Percentiles rank a stretch among this genome's conserved stretches.
These are phyloP conservation scores for Phellinidium pouzarii DNA, from an alignment of 1,284 basidiomycete species.

Conservation along the genomic window DNA sequence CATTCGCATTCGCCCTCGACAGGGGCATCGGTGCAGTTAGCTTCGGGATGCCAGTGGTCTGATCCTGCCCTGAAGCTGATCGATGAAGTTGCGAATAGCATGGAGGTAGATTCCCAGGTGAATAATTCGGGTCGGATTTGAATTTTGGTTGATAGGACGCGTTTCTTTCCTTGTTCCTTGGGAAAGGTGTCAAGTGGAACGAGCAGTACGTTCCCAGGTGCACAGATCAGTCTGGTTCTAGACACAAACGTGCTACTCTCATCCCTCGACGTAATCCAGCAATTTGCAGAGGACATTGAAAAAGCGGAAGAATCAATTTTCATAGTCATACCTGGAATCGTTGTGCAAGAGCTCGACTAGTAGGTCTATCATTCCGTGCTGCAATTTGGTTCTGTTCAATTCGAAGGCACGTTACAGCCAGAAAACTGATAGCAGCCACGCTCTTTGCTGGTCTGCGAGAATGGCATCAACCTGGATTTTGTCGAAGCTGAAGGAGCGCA, in stretches of 20 bases:
- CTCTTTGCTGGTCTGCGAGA: constrained; percentile 59
- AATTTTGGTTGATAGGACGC: not conserved
- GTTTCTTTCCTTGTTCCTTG: not conserved
- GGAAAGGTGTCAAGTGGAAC: not conserved
- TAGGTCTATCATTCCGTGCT: constrained; percentile 28
- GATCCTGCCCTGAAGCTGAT: constrained; percentile 17
- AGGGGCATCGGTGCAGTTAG: not conserved
- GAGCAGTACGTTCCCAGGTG: not conserved
- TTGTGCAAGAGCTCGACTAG: constrained; percentile 69
- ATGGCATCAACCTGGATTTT: constrained; percentile 67
- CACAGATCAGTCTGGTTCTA: constrained; percentile 43
- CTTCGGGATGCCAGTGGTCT: constrained; percentile 5
- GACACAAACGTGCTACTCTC: constrained; percentile 71
- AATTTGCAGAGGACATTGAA: constrained; percentile 58
- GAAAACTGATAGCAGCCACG: constrained; percentile 43
- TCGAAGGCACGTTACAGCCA: constrained; percentile 37
- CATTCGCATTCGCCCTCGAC: not conserved
- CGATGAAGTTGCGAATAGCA: constrained; percentile 16
- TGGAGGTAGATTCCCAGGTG: constrained; percentile 15
- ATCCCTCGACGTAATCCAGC: constrained; percentile 52
- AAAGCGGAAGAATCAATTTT: constrained; percentile 39
- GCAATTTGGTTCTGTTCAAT: constrained; percentile 1
- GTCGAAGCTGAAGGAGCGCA: constrained; percentile 52
- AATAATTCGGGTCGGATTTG: not conserved
- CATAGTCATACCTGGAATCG: constrained; percentile 62